Evolutionary conservation across 805 yeast genomes (phyloP).

Genomic region (Ogataea saltuana): DNA sequence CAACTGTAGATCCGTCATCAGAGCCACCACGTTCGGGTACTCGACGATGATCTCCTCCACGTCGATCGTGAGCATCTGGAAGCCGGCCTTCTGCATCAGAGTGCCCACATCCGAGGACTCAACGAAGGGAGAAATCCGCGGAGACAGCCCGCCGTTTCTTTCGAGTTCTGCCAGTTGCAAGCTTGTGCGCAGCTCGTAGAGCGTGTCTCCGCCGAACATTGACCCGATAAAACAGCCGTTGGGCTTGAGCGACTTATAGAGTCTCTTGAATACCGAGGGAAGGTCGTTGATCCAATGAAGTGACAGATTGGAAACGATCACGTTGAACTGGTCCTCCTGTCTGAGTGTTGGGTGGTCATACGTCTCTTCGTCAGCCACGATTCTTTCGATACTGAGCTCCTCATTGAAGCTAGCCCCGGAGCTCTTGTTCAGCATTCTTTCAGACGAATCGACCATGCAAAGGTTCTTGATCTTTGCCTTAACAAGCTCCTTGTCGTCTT

Average conservation of each 20-base stretch:
- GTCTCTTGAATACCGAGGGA: slow-evolving; percentile 59
- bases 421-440: slow-evolving; percentile 54
- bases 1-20: slow-evolving; percentile 68
- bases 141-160: slow-evolving; percentile 74
- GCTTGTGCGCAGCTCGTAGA: slow-evolving; percentile 79
- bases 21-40: slow-evolving; percentile 67
- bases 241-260: slow-evolving; percentile 63
- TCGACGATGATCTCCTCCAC: slow-evolving; percentile 80
- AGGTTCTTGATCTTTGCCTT: slow-evolving; percentile 52
- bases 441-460: slow-evolving; percentile 67
- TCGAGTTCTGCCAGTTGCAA: slow-evolving; percentile 83
- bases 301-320: slow-evolving; percentile 70
- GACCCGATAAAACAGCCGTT: slow-evolving; percentile 84
- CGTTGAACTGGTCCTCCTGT: slow-evolving; percentile 52
- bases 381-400: slow-evolving; percentile 47
- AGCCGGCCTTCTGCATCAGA: slow-evolving; percentile 71
- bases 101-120: slow-evolving; percentile 76
- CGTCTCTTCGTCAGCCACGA: slow-evolving; percentile 68
- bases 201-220: slow-evolving; percentile 80
- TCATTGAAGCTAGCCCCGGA: slow-evolving; percentile 44
- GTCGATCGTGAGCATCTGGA: slow-evolving; percentile 78
- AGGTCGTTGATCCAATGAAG: slow-evolving; percentile 87
- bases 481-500: slow-evolving; percentile 55
- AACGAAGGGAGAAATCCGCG: slow-evolving; percentile 79
- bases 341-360: slow-evolving; percentile 45